phyloP scores from a whole-genome alignment of 371 early-diverging fungal species.

The Mucor mucedo region DNA sequence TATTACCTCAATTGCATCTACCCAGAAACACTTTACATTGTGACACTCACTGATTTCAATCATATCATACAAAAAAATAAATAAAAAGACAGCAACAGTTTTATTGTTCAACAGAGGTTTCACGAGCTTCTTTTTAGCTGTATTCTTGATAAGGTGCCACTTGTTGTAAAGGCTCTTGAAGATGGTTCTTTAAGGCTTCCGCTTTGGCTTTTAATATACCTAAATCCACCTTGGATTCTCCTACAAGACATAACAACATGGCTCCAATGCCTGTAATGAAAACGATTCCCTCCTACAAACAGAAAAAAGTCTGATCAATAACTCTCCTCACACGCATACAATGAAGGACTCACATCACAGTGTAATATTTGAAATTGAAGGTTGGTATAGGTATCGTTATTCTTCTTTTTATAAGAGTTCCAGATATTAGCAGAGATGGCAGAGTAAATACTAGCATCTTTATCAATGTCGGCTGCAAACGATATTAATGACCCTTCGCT shows the following conservation, averaged over 20 bases:
- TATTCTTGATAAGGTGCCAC: constrained; percentile 50
- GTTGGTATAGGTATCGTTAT: constrained; percentile 30
- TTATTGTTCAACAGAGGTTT: too few relatives aligned
- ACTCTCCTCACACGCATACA: background rate
- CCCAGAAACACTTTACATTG: too few relatives aligned
- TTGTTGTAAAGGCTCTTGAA: constrained; percentile 63
- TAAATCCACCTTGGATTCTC: constrained; percentile 62
- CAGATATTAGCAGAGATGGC: constrained; percentile 83
- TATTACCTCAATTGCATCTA: too few relatives aligned
- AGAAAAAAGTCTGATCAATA: background rate
- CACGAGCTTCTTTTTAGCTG: background rate
- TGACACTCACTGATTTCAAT: too few relatives aligned
- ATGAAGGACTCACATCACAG: constrained; percentile 61
- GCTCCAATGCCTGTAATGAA: constrained; percentile 63
- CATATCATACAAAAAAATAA: too few relatives aligned
- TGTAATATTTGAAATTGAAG: constrained; percentile 65
- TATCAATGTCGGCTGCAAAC: constrained; percentile 69
- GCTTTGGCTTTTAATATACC: constrained; percentile 77
- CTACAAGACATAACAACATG: constrained; percentile 78
- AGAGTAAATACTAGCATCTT: constrained; percentile 69
- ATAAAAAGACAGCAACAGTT: too few relatives aligned
- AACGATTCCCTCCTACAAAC: constrained; percentile 66
- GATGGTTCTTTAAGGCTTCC: constrained; percentile 60
- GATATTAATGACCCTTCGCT: constrained; percentile 76
- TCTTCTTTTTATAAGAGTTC: constrained; percentile 73